Evolutionary conservation across 1,139 yeast species (phyloP), one percentile per base, ranked within the genome.

Genomic region (Blastobotrys aristatus): DNA sequence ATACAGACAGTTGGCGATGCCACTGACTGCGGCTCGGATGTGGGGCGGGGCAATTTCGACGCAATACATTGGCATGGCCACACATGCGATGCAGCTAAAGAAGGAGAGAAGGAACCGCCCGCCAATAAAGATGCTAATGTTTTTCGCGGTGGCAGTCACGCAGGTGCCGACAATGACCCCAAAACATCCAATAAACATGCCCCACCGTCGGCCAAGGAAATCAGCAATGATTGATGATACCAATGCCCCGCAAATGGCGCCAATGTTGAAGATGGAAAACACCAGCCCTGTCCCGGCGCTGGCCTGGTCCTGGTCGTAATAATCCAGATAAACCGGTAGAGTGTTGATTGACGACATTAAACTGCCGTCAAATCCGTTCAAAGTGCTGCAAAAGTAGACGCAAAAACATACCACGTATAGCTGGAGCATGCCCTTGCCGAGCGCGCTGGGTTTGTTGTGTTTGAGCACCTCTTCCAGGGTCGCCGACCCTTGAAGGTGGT

Each of bases 21-120:
- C 61, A 16, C 59, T 52, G 17, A 66, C 56, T n/a, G 64, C 60
- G 17, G 71, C 70, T 58, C 79, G 65, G 50, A 70, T 67, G 31
- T 66, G 62, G 67, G 77, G 74, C 48, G 56, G 59, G 2, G 57
- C 49, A 26, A 54, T 27, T 42, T 56, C 59, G 8, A 50, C 49
- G 24, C 55, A 53, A 11, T 52, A 44, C 35, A 47, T 50, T n/a
- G 53, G 53, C 26, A 38, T 50, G 8, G 47, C 44, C 2, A 37
- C 40, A 4, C 29, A 43, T 10, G 64, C 65, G 32, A 53, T 46
- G 11, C 52, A 47, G 4, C 46, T 43, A 17, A 56, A 56, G 20
- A 55, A 49, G n/a, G 57, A 55, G 4, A 54, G 41, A n/a, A 55
- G 26, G 43, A 65, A 64, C 24, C 65, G 53, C 20, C 57, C 53